Evolutionary conservation across 2,329 filamentous ascomycete genomes (phyloP).

Genomic region (Xylariaceae sp.): DNA sequence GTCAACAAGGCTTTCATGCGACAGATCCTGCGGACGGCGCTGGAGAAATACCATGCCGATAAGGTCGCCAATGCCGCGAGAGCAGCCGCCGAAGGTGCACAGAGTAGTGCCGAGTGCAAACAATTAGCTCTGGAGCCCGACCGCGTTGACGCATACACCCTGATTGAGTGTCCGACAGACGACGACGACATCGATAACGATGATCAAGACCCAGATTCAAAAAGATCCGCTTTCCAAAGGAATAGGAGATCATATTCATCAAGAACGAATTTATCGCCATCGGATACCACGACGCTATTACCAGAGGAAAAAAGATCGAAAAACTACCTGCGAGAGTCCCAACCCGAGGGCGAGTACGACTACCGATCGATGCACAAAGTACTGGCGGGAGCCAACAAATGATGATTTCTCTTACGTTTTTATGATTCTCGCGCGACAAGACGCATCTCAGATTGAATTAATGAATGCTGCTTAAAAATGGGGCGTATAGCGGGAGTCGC

Average conservation of each 20-base stretch:
- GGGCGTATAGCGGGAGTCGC: conserved; percentile 26
- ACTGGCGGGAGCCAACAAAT: conserved; percentile 28
- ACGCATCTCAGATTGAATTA: conserved; percentile 13
- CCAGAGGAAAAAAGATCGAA: conserved; percentile 14
- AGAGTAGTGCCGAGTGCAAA: conserved; percentile 15
- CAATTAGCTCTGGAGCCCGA: conserved; percentile 5
- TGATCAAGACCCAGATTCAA: background rate
- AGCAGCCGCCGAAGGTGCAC: conserved; percentile 16
- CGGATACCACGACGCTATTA: conserved; percentile 3
- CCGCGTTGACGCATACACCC: conserved; percentile 15
- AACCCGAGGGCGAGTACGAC: conserved; percentile 24
- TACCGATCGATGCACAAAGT: conserved; percentile 31
- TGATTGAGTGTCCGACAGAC: conserved; percentile 18
- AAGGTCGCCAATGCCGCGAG: conserved; percentile 16
- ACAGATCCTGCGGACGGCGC: conserved; percentile 32
- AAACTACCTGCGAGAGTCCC: background rate
- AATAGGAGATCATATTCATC: conserved; percentile 11
- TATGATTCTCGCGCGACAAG: background rate
- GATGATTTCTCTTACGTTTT: conserved; percentile 8
- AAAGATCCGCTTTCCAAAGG: conserved; percentile 6
- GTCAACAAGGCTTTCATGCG: conserved; percentile 37
- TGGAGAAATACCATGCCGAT: conserved; percentile 32
- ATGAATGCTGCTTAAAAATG: conserved; percentile 22
- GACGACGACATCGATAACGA: conserved; percentile 11
- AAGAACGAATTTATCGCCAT: background rate